Percentiles rank a stretch among this genome's conserved stretches.
phyloP scores from a whole-genome alignment of 768 basidiomycete genomes.

The Exsudoporus frostii region DNA sequence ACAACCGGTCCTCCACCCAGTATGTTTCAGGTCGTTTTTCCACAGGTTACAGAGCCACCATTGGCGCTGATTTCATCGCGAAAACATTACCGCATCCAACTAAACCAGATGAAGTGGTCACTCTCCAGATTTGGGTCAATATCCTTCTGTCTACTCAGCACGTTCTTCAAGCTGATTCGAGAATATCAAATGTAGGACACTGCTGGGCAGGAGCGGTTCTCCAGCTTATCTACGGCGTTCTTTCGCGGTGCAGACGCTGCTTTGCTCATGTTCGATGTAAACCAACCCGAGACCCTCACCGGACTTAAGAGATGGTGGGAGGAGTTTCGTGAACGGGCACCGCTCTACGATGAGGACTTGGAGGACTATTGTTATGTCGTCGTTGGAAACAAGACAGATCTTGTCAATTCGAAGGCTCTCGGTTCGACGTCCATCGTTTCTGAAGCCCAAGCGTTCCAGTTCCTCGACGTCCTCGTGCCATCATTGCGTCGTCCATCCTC shows the following conservation, averaged over 20 bases:
- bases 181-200: slow-evolving; percentile 54
- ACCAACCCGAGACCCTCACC: slow-evolving; percentile 55
- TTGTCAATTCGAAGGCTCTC: slow-evolving; percentile 24
- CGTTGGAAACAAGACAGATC: slow-evolving; percentile 76
- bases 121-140: slow-evolving; percentile 67
- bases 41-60: slow-evolving; percentile 76
- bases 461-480: slow-evolving; percentile 56
- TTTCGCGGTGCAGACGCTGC: slow-evolving; percentile 84
- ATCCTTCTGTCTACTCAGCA: neutral
- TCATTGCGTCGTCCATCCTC: slow-evolving; percentile 11
- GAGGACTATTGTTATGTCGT: slow-evolving; percentile 69
- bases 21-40: slow-evolving; percentile 78
- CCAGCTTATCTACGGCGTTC: slow-evolving; percentile 76
- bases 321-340: slow-evolving; percentile 67
- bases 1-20: slow-evolving; percentile 32
- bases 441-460: slow-evolving; percentile 45
- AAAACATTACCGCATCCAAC: slow-evolving; percentile 66
- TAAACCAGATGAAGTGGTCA: slow-evolving; percentile 52
- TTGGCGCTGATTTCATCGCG: slow-evolving; percentile 85
- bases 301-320: slow-evolving; percentile 73
- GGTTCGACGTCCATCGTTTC: slow-evolving; percentile 28
- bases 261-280: slow-evolving; percentile 79
- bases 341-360: slow-evolving; percentile 59
- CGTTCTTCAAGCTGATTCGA: slow-evolving; percentile 3
- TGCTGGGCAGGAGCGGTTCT: slow-evolving; percentile 87